Percentiles rank a stretch among this genome's conserved stretches.
phyloP scores from a whole-genome alignment of 2,329 filamentous ascomycete genomes.

The Bisporella sp. region DNA sequence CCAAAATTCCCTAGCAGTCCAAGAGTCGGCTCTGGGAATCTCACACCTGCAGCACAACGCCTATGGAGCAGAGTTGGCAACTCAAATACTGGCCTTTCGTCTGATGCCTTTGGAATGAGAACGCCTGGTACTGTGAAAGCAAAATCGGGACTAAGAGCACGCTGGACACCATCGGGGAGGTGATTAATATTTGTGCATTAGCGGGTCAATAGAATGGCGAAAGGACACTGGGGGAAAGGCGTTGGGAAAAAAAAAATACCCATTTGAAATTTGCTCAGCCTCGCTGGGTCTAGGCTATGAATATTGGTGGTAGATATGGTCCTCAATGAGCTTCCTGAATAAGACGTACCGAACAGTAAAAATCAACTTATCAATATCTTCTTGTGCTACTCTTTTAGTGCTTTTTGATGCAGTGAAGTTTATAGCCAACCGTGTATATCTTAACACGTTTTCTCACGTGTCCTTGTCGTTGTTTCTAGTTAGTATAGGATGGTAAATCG shows the following conservation, averaged over 20 bases:
- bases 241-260: conserved; percentile 1
- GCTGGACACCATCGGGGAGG: conserved; percentile 22
- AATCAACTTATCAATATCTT: no score
- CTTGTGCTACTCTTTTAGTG: no score
- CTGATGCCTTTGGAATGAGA: conserved; percentile 20
- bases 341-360: no score
- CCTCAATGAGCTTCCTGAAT: no score
- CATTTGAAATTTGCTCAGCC: not conserved
- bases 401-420: no score
- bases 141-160: conserved; percentile 20
- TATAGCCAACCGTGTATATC: no score
- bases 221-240: not conserved
- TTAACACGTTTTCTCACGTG: no score
- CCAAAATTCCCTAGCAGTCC: conserved; percentile 65
- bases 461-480: no score
- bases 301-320: no score
- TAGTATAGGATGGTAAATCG: no score
- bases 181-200: not conserved
- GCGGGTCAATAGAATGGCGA: no score
- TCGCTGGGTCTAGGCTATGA: no score
- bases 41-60: conserved; percentile 70
- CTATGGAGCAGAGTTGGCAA: conserved; percentile 56
- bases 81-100: conserved; percentile 23
- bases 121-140: conserved; percentile 19
- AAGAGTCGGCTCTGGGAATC: conserved; percentile 39